These are phyloP conservation scores for Trichoderma gamsii DNA, from an alignment of 495 filamentous ascomycete genomes.

Conservation along the genomic window DNA sequence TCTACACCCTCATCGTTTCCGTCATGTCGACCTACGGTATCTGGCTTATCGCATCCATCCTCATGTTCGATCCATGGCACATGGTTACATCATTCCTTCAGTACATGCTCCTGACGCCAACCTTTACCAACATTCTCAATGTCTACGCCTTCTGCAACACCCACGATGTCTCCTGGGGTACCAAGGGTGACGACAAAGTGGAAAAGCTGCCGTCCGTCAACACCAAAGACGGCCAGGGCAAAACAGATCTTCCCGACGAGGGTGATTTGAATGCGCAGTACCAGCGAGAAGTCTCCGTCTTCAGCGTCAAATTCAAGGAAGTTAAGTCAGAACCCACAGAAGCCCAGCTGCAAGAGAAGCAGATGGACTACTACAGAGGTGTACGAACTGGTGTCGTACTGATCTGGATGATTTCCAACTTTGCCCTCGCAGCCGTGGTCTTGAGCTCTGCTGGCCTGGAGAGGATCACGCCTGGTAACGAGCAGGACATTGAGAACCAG, in stretches of 20 bases:
- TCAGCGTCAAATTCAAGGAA: conserved; percentile 58
- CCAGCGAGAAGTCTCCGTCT: conserved; percentile 73
- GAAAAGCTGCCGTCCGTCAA: conserved; percentile 75
- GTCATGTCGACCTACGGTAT: conserved; percentile 88
- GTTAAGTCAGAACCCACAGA: conserved; percentile 57
- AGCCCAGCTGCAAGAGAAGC: conserved; percentile 62
- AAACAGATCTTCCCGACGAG: conserved; percentile 86
- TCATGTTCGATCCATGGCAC: conserved; percentile 99
- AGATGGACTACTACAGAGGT: conserved; percentile 98
- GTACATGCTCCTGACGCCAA: conserved; percentile 91
- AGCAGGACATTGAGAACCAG: conserved; percentile 31
- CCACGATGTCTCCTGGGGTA: conserved; percentile 96
- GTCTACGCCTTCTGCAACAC: conserved; percentile 98
- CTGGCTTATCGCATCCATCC: conserved; percentile 83
- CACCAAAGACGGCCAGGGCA: conserved; percentile 88
- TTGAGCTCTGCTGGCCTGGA: conserved; percentile 77
- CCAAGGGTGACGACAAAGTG: conserved; percentile 87
- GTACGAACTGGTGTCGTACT: conserved; percentile 89
- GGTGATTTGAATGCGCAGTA: conserved; percentile 84
- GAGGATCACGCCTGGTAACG: conserved; percentile 43
- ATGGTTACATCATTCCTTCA: conserved; percentile 95
- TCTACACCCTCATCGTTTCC: conserved; percentile 90
- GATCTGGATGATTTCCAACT: conserved; percentile 94
- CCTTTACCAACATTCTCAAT: conserved; percentile 94
- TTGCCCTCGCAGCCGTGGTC: conserved; percentile 82